Conservation (phyloP, 192 early-diverging fungal species). For the Chytriomyces sp. region DNA sequence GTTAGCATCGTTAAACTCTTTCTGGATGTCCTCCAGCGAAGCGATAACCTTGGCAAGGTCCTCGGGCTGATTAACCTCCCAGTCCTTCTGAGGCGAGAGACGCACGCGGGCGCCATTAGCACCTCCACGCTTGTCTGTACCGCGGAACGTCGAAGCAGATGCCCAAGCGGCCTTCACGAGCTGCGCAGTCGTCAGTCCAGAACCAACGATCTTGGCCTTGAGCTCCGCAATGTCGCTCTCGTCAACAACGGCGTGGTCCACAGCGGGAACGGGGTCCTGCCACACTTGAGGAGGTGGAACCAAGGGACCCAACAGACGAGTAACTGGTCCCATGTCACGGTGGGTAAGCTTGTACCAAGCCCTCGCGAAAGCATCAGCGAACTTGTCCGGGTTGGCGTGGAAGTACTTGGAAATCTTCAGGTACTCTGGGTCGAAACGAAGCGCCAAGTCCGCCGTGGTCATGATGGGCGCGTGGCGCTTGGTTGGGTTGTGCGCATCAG, state of each 20-base stretch:
- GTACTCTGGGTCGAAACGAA: constrained; percentile 26
- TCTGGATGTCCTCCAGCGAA: constrained; percentile 62
- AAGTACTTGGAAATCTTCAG: constrained; percentile 13
- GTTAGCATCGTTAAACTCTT: constrained; percentile 4
- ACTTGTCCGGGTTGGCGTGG: constrained; percentile 13
- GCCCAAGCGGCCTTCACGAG: constrained; percentile 36
- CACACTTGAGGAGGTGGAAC: constrained; percentile 36
- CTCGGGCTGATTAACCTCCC: constrained; percentile 70
- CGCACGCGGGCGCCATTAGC: constrained; percentile 43
- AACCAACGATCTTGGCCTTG: constrained; percentile 16
- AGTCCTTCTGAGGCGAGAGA: constrained; percentile 38
- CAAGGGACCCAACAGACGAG: constrained; percentile 29
- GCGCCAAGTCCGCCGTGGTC: constrained; percentile 32
- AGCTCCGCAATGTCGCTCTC: constrained; percentile 12
- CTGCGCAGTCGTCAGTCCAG: background rate
- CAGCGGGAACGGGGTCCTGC: constrained; percentile 39
- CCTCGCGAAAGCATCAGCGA: constrained; percentile 34
- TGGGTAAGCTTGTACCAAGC: constrained; percentile 46
- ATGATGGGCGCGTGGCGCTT: constrained; percentile 14
- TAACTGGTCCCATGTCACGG: constrained; percentile 41
- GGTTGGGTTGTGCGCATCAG: constrained; percentile 4
- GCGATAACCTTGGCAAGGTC: constrained; percentile 70
- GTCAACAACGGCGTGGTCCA: background rate
- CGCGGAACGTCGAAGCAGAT: constrained; percentile 38
- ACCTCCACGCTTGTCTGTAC: constrained; percentile 39